phyloP scores from a whole-genome alignment of 2,329 filamentous ascomycete species.

The Trichoderma harzianum region DNA sequence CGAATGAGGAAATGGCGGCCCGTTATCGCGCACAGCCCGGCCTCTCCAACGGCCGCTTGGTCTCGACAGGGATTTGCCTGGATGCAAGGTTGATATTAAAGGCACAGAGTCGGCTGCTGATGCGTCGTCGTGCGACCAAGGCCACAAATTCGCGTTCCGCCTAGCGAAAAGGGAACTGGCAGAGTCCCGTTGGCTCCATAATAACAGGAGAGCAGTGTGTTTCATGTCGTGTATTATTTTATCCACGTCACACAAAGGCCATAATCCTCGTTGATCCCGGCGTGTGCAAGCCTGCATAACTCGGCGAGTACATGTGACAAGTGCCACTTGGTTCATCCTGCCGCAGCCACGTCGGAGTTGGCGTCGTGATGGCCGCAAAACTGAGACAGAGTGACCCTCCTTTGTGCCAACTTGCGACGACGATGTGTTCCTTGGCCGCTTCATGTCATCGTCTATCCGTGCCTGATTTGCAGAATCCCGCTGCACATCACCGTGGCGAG shows the following conservation, averaged over 20 bases:
- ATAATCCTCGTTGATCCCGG: not conserved
- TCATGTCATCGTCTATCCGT: constrained; percentile 2
- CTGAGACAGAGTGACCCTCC: constrained; percentile 12
- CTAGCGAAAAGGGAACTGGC: constrained; percentile 11
- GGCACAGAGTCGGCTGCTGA: constrained; percentile 15
- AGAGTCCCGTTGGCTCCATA: constrained; percentile 11
- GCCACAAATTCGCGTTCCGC: not conserved
- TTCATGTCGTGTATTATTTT: not conserved
- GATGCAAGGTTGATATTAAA: not conserved
- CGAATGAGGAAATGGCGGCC: not conserved
- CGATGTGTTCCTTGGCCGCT: not conserved
- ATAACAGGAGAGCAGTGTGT: constrained; percentile 14
- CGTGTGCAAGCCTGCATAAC: not conserved
- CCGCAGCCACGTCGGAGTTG: constrained; percentile 1
- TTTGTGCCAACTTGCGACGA: constrained; percentile 12
- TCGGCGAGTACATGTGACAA: not conserved
- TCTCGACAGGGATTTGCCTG: not conserved
- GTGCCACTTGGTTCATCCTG: not conserved
- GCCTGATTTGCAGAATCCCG: not conserved
- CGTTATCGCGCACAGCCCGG: not conserved
- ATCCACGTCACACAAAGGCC: constrained; percentile 2
- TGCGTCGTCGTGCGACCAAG: constrained; percentile 16
- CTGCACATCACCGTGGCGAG: constrained; percentile 11
- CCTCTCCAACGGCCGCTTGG: constrained; percentile 1
- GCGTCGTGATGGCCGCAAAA: not conserved